Evolutionary conservation across 164 flowering plant species (phyloP).

Genomic region (Vitis riparia): DNA sequence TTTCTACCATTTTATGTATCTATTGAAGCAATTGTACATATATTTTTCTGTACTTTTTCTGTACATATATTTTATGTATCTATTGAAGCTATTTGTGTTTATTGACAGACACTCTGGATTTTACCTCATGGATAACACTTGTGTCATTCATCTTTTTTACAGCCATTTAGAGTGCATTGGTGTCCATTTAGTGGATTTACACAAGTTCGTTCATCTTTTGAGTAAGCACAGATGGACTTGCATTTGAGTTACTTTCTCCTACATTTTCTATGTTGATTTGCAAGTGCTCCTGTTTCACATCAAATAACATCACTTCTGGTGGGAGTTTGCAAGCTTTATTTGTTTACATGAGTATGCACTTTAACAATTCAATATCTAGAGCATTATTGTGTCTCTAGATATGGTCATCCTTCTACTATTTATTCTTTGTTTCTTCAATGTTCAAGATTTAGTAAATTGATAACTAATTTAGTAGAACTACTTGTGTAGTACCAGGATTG

Average conservation of each 20-base stretch:
- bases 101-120: too few relatives aligned
- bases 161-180: slow-evolving; percentile 62
- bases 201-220: slow-evolving; percentile 32
- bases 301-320: background rate
- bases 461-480: too few relatives aligned
- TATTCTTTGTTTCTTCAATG: too few relatives aligned
- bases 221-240: slow-evolving; percentile 35
- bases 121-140: too few relatives aligned
- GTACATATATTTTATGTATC: too few relatives aligned
- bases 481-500: too few relatives aligned
- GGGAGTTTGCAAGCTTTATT: background rate
- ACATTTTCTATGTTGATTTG: background rate
- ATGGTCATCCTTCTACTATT: too few relatives aligned
- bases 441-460: too few relatives aligned
- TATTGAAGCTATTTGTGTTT: too few relatives aligned
- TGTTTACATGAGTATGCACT: background rate
- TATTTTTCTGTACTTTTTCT: too few relatives aligned
- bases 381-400: background rate
- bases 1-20: too few relatives aligned
- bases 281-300: background rate
- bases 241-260: background rate
- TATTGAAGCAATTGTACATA: too few relatives aligned
- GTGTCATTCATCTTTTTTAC: slow-evolving; percentile 19
- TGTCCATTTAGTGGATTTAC: slow-evolving; percentile 56
- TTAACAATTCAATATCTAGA: background rate